Percentiles rank a stretch among this genome's conserved stretches.
Evolutionary conservation across 768 basidiomycete genomes (phyloP).

Genomic region (Trametes meyenii): DNA sequence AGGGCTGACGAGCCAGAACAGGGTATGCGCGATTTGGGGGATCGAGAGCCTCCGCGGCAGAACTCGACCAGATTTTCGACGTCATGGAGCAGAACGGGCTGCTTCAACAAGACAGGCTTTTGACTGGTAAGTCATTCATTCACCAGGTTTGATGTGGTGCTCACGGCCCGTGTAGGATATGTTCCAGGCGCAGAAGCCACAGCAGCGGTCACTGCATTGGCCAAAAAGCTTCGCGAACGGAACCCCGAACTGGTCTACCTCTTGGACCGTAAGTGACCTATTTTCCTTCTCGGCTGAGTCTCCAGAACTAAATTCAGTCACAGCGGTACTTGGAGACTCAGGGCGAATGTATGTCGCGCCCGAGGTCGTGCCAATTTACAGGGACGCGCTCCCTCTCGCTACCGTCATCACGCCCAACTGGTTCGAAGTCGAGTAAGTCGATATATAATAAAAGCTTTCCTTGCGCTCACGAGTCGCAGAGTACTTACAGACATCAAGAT

Average conservation of each 20-base stretch:
- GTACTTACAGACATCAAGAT: conserved; percentile 75
- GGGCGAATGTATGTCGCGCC: conserved; percentile 87
- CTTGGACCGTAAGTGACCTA: neutral
- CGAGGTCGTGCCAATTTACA: conserved; percentile 87
- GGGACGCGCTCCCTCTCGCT: conserved; percentile 75
- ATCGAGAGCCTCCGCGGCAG: conserved; percentile 72
- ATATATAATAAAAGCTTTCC: neutral
- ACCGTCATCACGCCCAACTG: conserved; percentile 97
- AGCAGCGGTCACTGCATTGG: conserved; percentile 62
- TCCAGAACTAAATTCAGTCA: neutral
- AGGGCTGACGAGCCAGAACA: conserved; percentile 33
- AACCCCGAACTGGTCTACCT: conserved; percentile 77
- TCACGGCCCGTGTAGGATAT: conserved; percentile 59
- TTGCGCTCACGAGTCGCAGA: conserved; percentile 45
- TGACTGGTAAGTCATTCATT: conserved; percentile 61
- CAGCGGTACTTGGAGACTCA: conserved; percentile 94
- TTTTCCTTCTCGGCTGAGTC: no score
- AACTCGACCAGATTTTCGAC: conserved; percentile 76
- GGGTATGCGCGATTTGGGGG: conserved; percentile 87
- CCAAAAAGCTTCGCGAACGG: conserved; percentile 57
- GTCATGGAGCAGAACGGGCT: conserved; percentile 78
- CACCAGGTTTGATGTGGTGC: neutral
- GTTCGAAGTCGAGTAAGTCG: conserved; percentile 88
- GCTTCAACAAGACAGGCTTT: conserved; percentile 66
- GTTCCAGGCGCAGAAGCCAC: conserved; percentile 84